Conservation (phyloP, 2,329 filamentous ascomycete genomes). For the Graphiopsis chlorocephala region DNA sequence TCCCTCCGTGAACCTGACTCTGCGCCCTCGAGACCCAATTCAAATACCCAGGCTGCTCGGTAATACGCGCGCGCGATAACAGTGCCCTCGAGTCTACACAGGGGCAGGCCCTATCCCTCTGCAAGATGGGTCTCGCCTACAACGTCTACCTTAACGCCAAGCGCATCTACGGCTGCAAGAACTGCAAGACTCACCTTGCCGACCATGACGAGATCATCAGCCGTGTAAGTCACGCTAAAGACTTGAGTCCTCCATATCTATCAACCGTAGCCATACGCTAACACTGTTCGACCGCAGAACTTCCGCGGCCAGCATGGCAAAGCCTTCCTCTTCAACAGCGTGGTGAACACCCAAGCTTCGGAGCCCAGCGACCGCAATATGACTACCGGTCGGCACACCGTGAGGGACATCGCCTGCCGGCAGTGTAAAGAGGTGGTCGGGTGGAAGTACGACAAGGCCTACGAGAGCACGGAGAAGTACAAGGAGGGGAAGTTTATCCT, state of each 20-base stretch:
- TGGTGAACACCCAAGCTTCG: conserved; percentile 84
- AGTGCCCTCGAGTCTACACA: not conserved
- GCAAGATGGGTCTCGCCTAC: conserved; percentile 36
- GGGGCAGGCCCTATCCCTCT: conserved; percentile 1
- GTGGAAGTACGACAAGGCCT: conserved; percentile 99
- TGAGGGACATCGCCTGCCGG: conserved; percentile 86
- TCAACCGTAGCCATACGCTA: conserved; percentile 10
- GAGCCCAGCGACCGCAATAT: conserved; percentile 94
- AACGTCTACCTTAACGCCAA: conserved; percentile 67
- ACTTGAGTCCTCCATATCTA: not conserved
- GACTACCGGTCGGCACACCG: conserved; percentile 93
- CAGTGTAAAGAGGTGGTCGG: conserved; percentile 92
- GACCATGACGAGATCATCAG: conserved; percentile 97
- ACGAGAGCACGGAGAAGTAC: conserved; percentile 88
- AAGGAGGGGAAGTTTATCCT: conserved; percentile 99
- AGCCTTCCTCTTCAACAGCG: conserved; percentile 90
- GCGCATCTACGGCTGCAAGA: conserved; percentile 79
- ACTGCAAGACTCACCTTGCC: conserved; percentile 91
- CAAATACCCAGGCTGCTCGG: not conserved
- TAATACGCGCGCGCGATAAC: not conserved
- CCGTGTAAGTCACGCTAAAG: conserved; percentile 57
- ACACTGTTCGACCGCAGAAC: conserved; percentile 60
- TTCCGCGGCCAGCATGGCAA: conserved; percentile 98
- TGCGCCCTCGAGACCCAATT: not conserved
- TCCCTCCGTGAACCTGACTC: not conserved